These are phyloP conservation scores for Colletotrichum liaoningense DNA, from an alignment of 2,329 filamentous ascomycete genomes.

Conservation along the genomic window DNA sequence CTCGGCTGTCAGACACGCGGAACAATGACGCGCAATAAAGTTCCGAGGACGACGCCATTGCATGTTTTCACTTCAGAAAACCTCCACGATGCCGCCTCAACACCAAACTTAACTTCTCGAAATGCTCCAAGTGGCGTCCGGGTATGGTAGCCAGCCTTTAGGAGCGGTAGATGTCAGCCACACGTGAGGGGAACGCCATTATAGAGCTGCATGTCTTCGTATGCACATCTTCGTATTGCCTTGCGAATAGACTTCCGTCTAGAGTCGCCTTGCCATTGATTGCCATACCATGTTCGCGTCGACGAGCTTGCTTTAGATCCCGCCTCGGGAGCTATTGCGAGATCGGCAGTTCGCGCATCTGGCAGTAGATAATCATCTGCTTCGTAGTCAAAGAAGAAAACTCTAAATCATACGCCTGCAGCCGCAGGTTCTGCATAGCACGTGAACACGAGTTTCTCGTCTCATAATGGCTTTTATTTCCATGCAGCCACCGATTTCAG, in stretches of 20 bases:
- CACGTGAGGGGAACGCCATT: neutral
- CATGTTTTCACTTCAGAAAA: neutral
- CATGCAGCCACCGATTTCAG: slow-evolving; percentile 8
- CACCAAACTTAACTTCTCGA: neutral
- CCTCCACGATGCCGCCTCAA: neutral
- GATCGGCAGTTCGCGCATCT: neutral
- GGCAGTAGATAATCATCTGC: neutral
- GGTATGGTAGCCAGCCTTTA: neutral
- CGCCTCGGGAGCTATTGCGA: neutral
- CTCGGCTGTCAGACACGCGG: neutral
- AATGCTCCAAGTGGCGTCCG: neutral
- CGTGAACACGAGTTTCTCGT: neutral
- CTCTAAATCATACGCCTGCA: slow-evolving; percentile 3
- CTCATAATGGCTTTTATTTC: neutral
- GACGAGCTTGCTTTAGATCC: neutral
- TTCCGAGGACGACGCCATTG: neutral
- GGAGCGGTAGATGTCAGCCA: neutral
- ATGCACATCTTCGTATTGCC: neutral
- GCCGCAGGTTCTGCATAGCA: neutral
- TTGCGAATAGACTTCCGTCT: neutral
- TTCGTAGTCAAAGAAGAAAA: neutral
- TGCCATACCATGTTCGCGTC: neutral
- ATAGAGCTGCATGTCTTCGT: neutral
- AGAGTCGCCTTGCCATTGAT: neutral
- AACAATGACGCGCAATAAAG: neutral